These are phyloP conservation scores for Arachis hypogaea DNA, from an alignment of 306 rosid species.

Conservation along the genomic window DNA sequence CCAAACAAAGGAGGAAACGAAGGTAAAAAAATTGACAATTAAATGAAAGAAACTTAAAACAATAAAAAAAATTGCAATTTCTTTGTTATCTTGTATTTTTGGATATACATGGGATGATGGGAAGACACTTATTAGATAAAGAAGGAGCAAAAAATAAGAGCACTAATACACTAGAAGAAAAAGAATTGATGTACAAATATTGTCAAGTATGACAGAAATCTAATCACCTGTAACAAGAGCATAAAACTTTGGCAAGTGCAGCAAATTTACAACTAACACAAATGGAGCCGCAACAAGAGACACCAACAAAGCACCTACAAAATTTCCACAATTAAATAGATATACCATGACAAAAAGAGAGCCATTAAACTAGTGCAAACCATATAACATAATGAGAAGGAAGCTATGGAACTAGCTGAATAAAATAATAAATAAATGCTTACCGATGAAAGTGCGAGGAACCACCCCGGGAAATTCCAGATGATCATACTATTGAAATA, in stretches of 20 bases:
- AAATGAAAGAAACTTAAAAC: not conserved
- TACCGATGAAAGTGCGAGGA: slow-evolving; percentile 90
- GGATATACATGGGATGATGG: not conserved
- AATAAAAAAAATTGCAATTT: not conserved
- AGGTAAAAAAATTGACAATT: not conserved
- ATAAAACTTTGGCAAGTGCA: slow-evolving; percentile 76
- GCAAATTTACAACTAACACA: slow-evolving; percentile 55
- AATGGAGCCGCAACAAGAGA: slow-evolving; percentile 70
- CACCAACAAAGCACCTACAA: slow-evolving; percentile 74
- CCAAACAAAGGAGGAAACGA: not conserved
- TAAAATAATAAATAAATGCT: slow-evolving; percentile 28
- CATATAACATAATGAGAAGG: not conserved
- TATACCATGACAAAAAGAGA: not conserved
- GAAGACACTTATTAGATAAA: not conserved
- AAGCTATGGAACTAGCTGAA: not conserved
- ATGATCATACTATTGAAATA: slow-evolving; percentile 77
- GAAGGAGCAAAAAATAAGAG: not conserved
- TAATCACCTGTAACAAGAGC: slow-evolving; percentile 69
- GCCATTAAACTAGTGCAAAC: not conserved
- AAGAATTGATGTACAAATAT: slow-evolving; percentile 9
- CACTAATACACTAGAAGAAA: not conserved
- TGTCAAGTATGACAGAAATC: slow-evolving; percentile 31
- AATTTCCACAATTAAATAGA: slow-evolving; percentile 26
- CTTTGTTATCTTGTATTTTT: not conserved
- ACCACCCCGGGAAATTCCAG: slow-evolving; percentile 92